A percentile compares a stretch with the other conserved stretches of the same genome.
These are phyloP conservation scores for Backusella sp. DNA, from an alignment of 192 early-diverging fungal genomes.

Conservation along the genomic window DNA sequence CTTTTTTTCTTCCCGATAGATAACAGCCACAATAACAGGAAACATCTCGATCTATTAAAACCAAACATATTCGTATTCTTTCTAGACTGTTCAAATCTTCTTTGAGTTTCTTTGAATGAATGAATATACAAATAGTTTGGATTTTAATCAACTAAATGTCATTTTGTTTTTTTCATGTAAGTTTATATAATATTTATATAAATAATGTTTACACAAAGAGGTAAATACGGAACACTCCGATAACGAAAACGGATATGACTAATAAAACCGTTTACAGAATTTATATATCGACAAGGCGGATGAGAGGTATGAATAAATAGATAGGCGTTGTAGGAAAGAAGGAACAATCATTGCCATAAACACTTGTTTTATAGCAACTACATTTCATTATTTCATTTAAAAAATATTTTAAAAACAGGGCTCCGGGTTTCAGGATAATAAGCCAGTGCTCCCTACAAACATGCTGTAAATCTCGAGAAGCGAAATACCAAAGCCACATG, in stretches of 20 bases:
- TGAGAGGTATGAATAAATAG: neutral
- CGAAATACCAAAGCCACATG: neutral
- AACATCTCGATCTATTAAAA: neutral
- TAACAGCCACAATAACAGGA: neutral
- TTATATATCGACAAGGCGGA: neutral
- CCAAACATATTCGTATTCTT: neutral
- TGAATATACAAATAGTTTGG: neutral
- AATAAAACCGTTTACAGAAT: neutral
- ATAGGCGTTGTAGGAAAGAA: neutral
- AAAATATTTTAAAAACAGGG: neutral
- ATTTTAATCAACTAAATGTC: neutral
- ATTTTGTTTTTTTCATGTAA: neutral
- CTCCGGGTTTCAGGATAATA: slow-evolving; percentile 8
- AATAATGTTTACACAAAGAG: neutral
- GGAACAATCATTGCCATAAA: neutral
- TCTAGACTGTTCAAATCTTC: neutral
- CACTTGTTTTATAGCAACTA: neutral
- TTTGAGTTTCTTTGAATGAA: neutral
- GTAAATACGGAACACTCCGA: neutral
- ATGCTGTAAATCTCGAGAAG: neutral
- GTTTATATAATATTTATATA: neutral
- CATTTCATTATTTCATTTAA: neutral
- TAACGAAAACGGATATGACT: neutral
- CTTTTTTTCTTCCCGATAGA: neutral
- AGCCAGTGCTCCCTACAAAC: neutral